A percentile compares a stretch with the other conserved stretches of the same genome.
Conservation (phyloP, 1,284 basidiomycete genomes). For the Apiotrichum gracile region DNA sequence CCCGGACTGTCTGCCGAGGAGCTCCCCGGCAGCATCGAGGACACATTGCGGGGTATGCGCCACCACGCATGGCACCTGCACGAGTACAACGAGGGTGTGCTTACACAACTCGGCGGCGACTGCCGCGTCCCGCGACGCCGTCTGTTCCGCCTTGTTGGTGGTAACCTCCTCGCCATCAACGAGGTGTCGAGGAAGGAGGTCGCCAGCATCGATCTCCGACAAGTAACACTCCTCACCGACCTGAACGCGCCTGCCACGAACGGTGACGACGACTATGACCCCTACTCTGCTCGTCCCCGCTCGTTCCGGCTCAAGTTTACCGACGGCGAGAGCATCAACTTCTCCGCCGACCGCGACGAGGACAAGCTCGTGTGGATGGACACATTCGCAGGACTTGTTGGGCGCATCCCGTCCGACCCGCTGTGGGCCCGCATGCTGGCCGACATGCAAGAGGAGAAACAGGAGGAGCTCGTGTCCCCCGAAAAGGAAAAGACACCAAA, state of each 20-base stretch:
- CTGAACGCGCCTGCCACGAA: constrained; percentile 42
- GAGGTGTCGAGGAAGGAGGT: constrained; percentile 89
- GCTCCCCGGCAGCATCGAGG: constrained; percentile 85
- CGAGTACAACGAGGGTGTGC: constrained; percentile 81
- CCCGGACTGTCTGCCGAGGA: constrained; percentile 70
- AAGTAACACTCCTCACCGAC: constrained; percentile 72
- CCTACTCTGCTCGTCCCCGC: constrained; percentile 56
- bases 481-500: neutral
- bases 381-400: constrained; percentile 70
- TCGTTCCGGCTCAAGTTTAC: constrained; percentile 83
- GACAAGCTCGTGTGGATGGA: constrained; percentile 79
- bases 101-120: constrained; percentile 95
- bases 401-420: constrained; percentile 79
- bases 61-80: constrained; percentile 87
- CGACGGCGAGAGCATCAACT: constrained; percentile 71
- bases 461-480: constrained; percentile 8
- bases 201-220: constrained; percentile 82
- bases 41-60: constrained; percentile 80
- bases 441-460: constrained; percentile 13
- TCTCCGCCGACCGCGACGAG: constrained; percentile 85
- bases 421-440: constrained; percentile 77
- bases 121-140: constrained; percentile 86
- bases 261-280: constrained; percentile 59
- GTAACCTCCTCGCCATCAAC: constrained; percentile 82
- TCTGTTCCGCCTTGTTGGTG: constrained; percentile 77